Evolutionary conservation across 176 grass and related monocot genomes (phyloP).

Genomic region (Rhynchospora breviuscula): DNA sequence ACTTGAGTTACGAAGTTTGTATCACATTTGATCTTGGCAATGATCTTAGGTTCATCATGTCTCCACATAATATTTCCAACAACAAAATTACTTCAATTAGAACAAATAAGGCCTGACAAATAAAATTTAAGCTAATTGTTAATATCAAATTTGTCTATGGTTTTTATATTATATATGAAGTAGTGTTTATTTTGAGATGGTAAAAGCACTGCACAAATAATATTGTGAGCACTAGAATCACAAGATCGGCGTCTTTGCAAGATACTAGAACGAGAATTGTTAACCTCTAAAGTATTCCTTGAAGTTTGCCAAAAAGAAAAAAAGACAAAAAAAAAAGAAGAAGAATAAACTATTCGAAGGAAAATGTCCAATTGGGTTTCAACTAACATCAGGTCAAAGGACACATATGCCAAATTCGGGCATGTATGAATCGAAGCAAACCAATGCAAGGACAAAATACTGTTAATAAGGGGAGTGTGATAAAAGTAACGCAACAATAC

Average conservation of each 20-base stretch:
- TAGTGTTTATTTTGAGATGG: too few species aligned
- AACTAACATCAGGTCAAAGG: background rate
- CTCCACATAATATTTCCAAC: too few species aligned
- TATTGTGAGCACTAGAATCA: background rate
- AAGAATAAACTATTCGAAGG: background rate
- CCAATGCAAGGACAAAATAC: background rate
- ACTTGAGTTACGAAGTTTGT: too few species aligned
- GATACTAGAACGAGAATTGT: background rate
- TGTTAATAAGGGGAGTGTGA: background rate
- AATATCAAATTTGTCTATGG: too few species aligned
- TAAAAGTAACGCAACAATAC: constrained; percentile 5
- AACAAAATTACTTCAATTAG: too few species aligned
- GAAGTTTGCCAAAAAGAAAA: background rate
- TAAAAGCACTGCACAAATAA: background rate
- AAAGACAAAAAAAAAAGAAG: background rate
- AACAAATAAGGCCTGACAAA: too few species aligned
- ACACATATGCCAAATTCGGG: background rate
- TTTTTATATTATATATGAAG: too few species aligned
- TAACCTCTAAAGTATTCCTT: background rate
- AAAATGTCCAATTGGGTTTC: background rate
- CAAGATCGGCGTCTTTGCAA: background rate
- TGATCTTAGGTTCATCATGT: too few species aligned
- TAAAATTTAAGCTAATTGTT: too few species aligned
- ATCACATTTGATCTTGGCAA: too few species aligned
- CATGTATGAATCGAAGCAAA: background rate